Evolutionary conservation across 441 rosid species (phyloP), one percentile per base, ranked within the genome.

Genomic region (Populus hybrid): DNA sequence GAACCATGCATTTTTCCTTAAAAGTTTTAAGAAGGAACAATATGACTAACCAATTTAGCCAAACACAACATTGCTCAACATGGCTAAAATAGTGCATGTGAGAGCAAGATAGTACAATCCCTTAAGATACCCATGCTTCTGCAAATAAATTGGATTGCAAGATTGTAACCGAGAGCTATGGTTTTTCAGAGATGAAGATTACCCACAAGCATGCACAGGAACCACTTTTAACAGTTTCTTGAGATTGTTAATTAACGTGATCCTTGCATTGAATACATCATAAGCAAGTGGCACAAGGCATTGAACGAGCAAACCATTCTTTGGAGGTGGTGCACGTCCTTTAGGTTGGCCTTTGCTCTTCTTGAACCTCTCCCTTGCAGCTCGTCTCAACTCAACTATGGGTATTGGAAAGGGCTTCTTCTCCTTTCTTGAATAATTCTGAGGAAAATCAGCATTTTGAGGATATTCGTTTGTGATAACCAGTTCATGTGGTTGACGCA

Each of bases 331-430:
- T 35, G 79, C 34, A 67, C 86, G 89, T 81, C 82, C 86, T 80
- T 76, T 89, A 59, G 98, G 97, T 71, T 86, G 86, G 77, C 88
- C 92, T 83, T 83, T 88, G 75, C 86, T 86, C 61, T 88, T 90
- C 85, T 92, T 93, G 66, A 89, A 82, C 81, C 97, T 92, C 85
- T 92, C 95, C 87, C 99, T 89, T 8, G 97, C 98, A 68, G 95
- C 95, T 77, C 98, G 89, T 80, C 99, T 87, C 79, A 95, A 85
- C 81, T 95, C 97, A 77, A 93, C 80, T 66, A 92, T 84, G 21
- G 99, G 99, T 28, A 83, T 77, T 1, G 93, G 95, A 80, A 95
- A 95, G 32, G 97, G 99, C 80, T 95, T 95, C 88, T 92, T 95
- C 87, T 93, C 97, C 80, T 90, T 89, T 80, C 80, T 93, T n/a